Evolutionary conservation across 139 green algal species (phyloP).

Genomic region (Tetradesmus obliquus): DNA sequence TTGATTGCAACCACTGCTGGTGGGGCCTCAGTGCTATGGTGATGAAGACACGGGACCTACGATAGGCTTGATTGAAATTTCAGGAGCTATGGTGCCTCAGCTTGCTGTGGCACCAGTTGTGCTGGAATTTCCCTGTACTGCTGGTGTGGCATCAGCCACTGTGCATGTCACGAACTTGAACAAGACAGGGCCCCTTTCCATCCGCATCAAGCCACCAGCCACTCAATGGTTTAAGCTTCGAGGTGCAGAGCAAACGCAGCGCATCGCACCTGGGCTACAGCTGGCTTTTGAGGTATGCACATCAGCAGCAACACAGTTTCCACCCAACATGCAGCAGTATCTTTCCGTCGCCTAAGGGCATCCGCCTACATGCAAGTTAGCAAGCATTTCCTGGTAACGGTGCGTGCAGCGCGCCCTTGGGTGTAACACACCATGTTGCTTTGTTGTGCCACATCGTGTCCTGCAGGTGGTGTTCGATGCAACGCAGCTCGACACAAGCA

Average conservation of each 20-base stretch:
- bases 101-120: neutral
- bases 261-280: conserved; percentile 30
- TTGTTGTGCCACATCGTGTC: neutral
- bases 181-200: neutral
- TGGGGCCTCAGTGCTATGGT: neutral
- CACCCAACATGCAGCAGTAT: neutral
- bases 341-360: too few species aligned
- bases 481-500: neutral
- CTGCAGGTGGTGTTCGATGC: conserved; percentile 38
- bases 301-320: neutral
- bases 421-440: too few species aligned
- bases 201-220: conserved; percentile 3
- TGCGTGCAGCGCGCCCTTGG: neutral
- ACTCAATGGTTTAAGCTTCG: conserved; percentile 15
- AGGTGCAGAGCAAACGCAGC: conserved; percentile 1
- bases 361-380: neutral
- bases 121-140: neutral
- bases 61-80: neutral
- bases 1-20: neutral
- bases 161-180: conserved; percentile 7
- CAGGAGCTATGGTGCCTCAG: neutral
- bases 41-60: neutral
- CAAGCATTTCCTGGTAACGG: neutral
- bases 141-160: neutral
- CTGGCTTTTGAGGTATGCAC: conserved; percentile 27